phyloP scores from a whole-genome alignment of 2,329 filamentous ascomycete genomes.

The Sporothrix inflata region DNA sequence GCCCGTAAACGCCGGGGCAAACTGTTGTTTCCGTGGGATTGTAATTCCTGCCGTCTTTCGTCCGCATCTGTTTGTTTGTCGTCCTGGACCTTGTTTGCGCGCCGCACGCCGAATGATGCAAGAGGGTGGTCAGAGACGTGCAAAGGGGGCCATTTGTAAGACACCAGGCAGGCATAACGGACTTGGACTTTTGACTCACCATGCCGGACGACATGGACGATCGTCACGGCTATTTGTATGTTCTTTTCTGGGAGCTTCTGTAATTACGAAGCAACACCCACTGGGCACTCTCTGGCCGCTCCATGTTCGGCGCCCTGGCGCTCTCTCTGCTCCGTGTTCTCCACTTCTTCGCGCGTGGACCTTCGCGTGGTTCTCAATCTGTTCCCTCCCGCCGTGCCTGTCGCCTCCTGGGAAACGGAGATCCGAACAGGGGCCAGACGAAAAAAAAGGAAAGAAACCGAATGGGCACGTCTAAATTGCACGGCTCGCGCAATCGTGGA shows the following conservation, averaged over 20 bases:
- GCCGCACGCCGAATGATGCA: conserved; percentile 4
- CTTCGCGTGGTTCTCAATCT: neutral
- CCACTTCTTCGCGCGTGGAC: neutral
- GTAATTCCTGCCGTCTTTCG: neutral
- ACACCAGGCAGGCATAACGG: neutral
- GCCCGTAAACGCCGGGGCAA: neutral
- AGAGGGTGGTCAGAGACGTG: neutral
- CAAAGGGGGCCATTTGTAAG: conserved; percentile 3
- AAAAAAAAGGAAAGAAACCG: neutral
- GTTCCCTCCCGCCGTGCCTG: neutral
- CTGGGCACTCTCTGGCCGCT: neutral
- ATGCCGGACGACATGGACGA: neutral
- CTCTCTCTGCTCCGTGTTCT: neutral
- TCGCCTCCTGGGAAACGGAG: neutral
- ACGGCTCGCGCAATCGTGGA: neutral
- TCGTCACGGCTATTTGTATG: neutral
- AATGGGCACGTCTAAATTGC: neutral
- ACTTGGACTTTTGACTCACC: neutral
- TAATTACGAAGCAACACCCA: neutral
- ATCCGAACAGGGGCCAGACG: neutral
- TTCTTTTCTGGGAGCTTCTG: neutral
- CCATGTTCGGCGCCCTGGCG: neutral
- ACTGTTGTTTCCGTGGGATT: neutral
- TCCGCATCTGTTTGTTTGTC: neutral
- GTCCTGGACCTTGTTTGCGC: neutral